Base-by-base conservation (phyloP, 2,329 filamentous ascomycete genomes). In the Colletotrichum australisinense region DNA sequence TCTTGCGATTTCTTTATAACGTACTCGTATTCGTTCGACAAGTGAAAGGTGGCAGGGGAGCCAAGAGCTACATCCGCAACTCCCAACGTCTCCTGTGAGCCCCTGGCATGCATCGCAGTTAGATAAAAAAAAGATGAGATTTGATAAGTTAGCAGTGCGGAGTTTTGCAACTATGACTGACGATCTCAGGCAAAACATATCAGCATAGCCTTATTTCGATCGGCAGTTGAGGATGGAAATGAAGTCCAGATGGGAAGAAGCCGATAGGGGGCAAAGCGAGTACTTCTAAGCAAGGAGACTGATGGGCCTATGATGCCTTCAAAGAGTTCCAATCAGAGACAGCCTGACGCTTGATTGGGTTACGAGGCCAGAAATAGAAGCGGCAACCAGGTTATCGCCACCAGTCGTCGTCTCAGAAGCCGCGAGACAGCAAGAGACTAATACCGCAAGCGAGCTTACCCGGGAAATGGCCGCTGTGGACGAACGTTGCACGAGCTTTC, bases 381-480 rank as follows among this genome's bases (percentile, higher is more conserved):
- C 35, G 53, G 35, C 56, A 53, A 12, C 38, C 6, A 16, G 9
- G 30, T n/a, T 5, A 46, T 26, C 46, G 22, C 35, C 38, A 63
- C 24, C 46, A 35, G n/a, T 42, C 22, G 49, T 24, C 4, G 46
- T 63, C 55, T 59, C 67, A 46, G 46, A 62, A 30, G 56, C 35
- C 46, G 28, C 71, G 6, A 24, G 14, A 19, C 55, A n/a, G n/a
- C 32, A 11, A 56, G 28, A 58, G 32, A 11, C 59, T 59, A 12
- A 59, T 26, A 28, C 56, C 35, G 38, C 56, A 71, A 32, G 35
- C 14, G 6, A 32, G 28, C 5, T 56, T 22, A 64, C 30, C 53
- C 32, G 60, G 66, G 46, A 62, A 60, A 66, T 70, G 67, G 2
- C 24, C 32, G 28, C 35, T 16, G 52, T 49, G 32, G 35, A 56